These are phyloP conservation scores for Penicillium decumbens DNA, from an alignment of 2,329 filamentous ascomycete genomes.

Conservation along the genomic window DNA sequence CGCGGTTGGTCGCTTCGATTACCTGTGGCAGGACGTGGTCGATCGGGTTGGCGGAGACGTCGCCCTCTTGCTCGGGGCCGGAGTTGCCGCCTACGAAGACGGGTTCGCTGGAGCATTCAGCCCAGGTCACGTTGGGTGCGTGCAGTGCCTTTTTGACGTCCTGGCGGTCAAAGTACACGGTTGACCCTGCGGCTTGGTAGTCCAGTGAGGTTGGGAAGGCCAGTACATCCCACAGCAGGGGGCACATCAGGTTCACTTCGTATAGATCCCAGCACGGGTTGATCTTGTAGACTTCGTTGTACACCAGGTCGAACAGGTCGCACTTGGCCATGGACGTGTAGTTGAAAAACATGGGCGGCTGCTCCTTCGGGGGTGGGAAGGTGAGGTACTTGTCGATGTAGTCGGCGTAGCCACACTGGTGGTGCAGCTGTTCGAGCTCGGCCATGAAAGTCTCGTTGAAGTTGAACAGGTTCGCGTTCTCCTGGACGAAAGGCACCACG, in stretches of 20 bases:
- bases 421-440: constrained; percentile 38
- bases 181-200: constrained; percentile 60
- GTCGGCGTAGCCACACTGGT: constrained; percentile 45
- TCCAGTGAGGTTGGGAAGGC: constrained; percentile 52
- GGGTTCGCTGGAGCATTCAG: constrained; percentile 32
- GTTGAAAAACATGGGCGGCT: constrained; percentile 58
- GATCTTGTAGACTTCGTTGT: constrained; percentile 49
- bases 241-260: constrained; percentile 67
- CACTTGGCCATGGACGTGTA: constrained; percentile 48
- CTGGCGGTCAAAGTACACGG: constrained; percentile 65
- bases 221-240: constrained; percentile 63
- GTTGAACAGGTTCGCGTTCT: constrained; percentile 43
- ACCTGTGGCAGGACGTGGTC: constrained; percentile 45
- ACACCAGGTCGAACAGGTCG: constrained; percentile 55
- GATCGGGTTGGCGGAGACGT: constrained; percentile 51
- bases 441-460: constrained; percentile 44
- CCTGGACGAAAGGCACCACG: constrained; percentile 41
- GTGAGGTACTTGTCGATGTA: constrained; percentile 51
- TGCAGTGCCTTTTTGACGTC: constrained; percentile 68
- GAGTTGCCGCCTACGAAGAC: constrained; percentile 47
- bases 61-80: constrained; percentile 32
- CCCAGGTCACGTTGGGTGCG: constrained; percentile 45
- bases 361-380: constrained; percentile 41
- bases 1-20: constrained; percentile 58
- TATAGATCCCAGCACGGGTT: constrained; percentile 83